These are phyloP conservation scores for Coelastrella sp. DNA, from an alignment of 139 green algal species.

Conservation along the genomic window DNA sequence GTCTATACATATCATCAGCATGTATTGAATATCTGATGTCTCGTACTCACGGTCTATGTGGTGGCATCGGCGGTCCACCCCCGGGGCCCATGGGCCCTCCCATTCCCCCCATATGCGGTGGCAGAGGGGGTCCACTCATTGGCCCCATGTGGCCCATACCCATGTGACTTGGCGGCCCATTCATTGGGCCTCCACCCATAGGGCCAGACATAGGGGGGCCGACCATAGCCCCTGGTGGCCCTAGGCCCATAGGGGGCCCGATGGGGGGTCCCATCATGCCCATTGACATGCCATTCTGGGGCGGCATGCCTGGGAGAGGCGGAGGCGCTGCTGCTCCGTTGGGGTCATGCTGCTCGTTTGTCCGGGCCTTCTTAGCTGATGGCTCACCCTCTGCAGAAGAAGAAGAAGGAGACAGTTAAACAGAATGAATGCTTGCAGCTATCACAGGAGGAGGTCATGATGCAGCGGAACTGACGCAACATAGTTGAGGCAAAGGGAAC, in stretches of 20 bases:
- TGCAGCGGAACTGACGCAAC: no score
- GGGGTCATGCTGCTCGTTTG: neutral
- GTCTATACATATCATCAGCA: no score
- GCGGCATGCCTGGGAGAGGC: neutral
- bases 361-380: constrained; percentile 22
- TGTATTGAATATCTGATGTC: no score
- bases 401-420: no score
- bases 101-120: neutral
- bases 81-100: neutral
- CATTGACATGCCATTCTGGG: neutral
- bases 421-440: no score
- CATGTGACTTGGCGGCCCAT: neutral
- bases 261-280: constrained; percentile 3
- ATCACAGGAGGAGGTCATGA: no score
- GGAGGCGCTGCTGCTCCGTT: neutral
- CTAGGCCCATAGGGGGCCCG: neutral
- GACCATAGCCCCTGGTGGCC: neutral
- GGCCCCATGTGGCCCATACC: neutral
- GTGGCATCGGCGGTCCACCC: neutral
- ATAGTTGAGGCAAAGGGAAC: no score
- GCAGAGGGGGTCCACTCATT: constrained; percentile 2
- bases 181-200: neutral
- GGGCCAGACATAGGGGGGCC: neutral
- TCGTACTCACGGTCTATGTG: neutral
- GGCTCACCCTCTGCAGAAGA: constrained; percentile 21